Evolutionary conservation across 495 filamentous ascomycete species (phyloP), one percentile per base, ranked within the genome.

Genomic region (Neurospora discreta): DNA sequence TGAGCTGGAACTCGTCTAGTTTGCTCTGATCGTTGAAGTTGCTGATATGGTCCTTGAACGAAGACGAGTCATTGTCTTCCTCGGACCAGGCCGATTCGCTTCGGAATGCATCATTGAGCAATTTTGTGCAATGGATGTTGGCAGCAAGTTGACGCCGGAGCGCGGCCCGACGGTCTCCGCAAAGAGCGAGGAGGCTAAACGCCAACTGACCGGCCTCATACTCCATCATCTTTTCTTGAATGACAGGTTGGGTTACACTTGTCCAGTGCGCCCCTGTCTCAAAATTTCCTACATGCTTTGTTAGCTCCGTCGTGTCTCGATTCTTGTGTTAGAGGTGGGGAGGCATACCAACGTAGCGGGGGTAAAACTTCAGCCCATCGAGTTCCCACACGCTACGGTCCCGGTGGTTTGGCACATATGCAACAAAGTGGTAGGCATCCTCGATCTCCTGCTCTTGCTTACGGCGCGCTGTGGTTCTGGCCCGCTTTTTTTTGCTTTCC

Each of bases 341-440:
- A 41, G 26, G 78, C 83, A 75, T 82, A 90, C 93, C 92, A 40
- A 97, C 81, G 71, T 86, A 85, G 46, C 89, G 84, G 15, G 95
- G 95, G 73, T 89, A 87, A 39, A 83, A 81, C 79, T 94, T 88
- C 7, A 99, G 83, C 3, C 95, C 95, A 77, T 99, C 95, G 7
- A 99, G 89, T 73, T 93, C 92, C 93, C 94, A 99, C 18, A 97
- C 85, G 41, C 88, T 83, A 7, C 87, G 89, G 44, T 88, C 84
- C 26, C 52, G 52, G 52, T 65, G 52, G 20, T 90, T 86, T 15
- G 95, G 93, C 58, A 98, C 90, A 77, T 92, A 97, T 5, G 93
- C 94, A 73, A 97, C 91, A 78, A 95, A 99, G 76, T 99, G 95
- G 74, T 90, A 95, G 1, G 84, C 87, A 4, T 82, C 79, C 58